A percentile compares a stretch with the other conserved stretches of the same genome.
These are phyloP conservation scores for Beauveria scarabaeidicola DNA, from an alignment of 2,329 filamentous ascomycete genomes.

Conservation along the genomic window DNA sequence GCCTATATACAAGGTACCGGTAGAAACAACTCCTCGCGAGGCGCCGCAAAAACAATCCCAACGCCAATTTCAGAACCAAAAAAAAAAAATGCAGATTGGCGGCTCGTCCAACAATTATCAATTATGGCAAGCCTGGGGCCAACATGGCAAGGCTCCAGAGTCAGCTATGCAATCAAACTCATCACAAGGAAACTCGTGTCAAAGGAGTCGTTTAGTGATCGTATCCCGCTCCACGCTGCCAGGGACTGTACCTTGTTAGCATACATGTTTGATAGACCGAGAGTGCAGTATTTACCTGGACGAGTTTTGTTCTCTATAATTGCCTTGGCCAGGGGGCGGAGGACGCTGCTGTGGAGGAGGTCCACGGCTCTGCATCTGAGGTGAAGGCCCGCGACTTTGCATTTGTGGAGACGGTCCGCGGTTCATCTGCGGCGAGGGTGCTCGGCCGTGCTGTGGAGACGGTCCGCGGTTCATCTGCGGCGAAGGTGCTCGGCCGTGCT, in stretches of 20 bases:
- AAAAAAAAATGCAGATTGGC: background rate
- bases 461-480: slow-evolving; percentile 5
- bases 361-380: background rate
- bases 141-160: background rate
- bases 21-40: background rate
- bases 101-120: background rate
- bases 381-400: background rate
- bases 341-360: slow-evolving; percentile 20
- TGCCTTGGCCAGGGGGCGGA: slow-evolving; percentile 14
- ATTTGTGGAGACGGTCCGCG: slow-evolving; percentile 4
- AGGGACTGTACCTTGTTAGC: slow-evolving; percentile 27
- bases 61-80: background rate
- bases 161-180: slow-evolving; percentile 2
- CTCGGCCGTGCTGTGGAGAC: slow-evolving; percentile 3
- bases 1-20: slow-evolving; percentile 5
- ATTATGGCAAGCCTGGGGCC: background rate
- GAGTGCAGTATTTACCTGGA: slow-evolving; percentile 25
- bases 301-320: slow-evolving; percentile 28
- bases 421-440: slow-evolving; percentile 3
- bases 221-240: slow-evolving; percentile 38
- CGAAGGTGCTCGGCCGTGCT: slow-evolving; percentile 2
- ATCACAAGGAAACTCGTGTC: slow-evolving; percentile 7
- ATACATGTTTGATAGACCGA: background rate
- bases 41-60: background rate
- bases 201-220: slow-evolving; percentile 21